Evolutionary conservation across 495 filamentous ascomycete species (phyloP).

Genomic region (Extremus antarcticus): DNA sequence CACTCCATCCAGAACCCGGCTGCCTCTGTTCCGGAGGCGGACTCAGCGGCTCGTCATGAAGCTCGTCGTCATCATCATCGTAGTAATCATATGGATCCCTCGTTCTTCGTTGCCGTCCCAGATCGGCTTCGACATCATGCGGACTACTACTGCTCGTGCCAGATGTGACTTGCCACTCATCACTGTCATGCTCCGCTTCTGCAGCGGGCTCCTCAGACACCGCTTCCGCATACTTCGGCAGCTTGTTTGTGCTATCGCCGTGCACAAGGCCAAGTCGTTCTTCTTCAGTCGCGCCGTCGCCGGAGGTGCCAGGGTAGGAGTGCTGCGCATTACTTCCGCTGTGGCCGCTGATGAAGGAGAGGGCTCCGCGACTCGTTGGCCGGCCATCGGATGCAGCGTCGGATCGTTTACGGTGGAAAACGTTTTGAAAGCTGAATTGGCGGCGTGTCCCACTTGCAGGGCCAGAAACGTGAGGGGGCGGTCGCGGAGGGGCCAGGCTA

Average conservation of each 20-base stretch:
- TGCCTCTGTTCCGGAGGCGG: background rate
- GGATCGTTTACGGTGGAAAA: slow-evolving; percentile 42
- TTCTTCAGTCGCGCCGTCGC: slow-evolving; percentile 65
- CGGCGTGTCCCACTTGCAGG: slow-evolving; percentile 32
- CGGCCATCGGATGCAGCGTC: slow-evolving; percentile 19
- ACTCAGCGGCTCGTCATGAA: slow-evolving; percentile 16
- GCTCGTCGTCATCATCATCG: slow-evolving; percentile 8
- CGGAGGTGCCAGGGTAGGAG: slow-evolving; percentile 16
- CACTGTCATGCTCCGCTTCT: background rate
- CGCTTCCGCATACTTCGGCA: slow-evolving; percentile 5
- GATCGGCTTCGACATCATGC: slow-evolving; percentile 3
- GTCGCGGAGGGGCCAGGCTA: slow-evolving; percentile 26
- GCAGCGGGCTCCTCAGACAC: background rate
- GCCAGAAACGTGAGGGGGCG: slow-evolving; percentile 35
- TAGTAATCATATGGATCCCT: slow-evolving; percentile 11
- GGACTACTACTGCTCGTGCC: slow-evolving; percentile 1
- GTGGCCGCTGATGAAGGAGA: slow-evolving; percentile 36
- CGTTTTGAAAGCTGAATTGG: slow-evolving; percentile 85
- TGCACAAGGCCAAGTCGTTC: slow-evolving; percentile 72
- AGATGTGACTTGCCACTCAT: slow-evolving; percentile 16
- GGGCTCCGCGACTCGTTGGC: slow-evolving; percentile 29
- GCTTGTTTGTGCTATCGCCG: slow-evolving; percentile 10
- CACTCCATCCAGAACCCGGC: background rate
- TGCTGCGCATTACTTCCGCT: slow-evolving; percentile 24
- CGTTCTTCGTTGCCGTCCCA: slow-evolving; percentile 4